phyloP scores from a whole-genome alignment of 192 early-diverging fungal genomes.

The Pilaira anomala region DNA sequence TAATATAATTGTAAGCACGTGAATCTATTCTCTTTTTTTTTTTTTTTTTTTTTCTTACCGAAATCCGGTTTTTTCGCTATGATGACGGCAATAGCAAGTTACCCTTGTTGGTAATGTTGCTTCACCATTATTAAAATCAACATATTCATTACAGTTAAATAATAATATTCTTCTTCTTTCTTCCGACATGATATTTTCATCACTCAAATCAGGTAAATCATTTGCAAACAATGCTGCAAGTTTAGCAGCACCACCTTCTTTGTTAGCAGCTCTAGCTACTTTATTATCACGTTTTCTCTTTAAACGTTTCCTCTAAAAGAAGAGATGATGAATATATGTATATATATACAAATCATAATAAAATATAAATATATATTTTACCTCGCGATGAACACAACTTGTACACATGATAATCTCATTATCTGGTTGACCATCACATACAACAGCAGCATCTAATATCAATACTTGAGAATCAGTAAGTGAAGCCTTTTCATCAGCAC shows the following conservation, averaged over 20 bases:
- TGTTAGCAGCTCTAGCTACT: conserved; percentile 47
- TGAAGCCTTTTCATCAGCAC: conserved; percentile 34
- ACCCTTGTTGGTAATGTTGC: conserved; percentile 75
- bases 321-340: conserved; percentile 6
- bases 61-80: conserved; percentile 81
- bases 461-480: conserved; percentile 48
- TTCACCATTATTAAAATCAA: conserved; percentile 78
- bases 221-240: conserved; percentile 54
- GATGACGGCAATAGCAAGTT: conserved; percentile 87
- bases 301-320: conserved; percentile 39
- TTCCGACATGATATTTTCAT: conserved; percentile 53
- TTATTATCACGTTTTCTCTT: conserved; percentile 55
- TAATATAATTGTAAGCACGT: not conserved
- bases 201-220: conserved; percentile 40
- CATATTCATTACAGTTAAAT: conserved; percentile 71
- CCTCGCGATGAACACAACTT: conserved; percentile 71
- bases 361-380: conserved; percentile 14
- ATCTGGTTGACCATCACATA: conserved; percentile 72
- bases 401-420: conserved; percentile 67
- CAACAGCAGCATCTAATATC: conserved; percentile 64
- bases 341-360: conserved; percentile 41
- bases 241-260: conserved; percentile 41
- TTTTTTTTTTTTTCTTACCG: conserved; percentile 47
- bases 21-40: no score
- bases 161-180: conserved; percentile 68